A percentile compares a stretch with the other conserved stretches of the same genome.
Evolutionary conservation across 768 basidiomycete species (phyloP).

Genomic region (Tremella fuciformis): DNA sequence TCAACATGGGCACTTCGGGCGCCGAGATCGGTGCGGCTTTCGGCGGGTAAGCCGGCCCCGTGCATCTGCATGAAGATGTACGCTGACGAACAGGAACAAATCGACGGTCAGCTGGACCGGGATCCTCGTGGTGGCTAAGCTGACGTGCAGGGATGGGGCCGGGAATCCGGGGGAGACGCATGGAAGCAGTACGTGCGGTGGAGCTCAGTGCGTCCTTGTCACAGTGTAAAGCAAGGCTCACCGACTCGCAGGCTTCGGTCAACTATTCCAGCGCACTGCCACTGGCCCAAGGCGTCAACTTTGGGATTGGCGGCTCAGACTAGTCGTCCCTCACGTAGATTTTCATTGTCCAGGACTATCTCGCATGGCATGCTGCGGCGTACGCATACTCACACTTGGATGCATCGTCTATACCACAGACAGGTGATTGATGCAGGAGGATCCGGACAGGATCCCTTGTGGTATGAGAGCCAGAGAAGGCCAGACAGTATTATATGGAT

Average conservation of each 20-base stretch:
- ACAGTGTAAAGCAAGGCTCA: background rate
- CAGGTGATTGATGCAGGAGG: no score
- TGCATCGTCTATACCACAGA: no score
- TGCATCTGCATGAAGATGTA: background rate
- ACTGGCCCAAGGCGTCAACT: constrained; percentile 88
- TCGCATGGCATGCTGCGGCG: background rate
- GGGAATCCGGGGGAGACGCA: constrained; percentile 96
- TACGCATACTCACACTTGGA: no score
- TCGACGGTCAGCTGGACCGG: constrained; percentile 53
- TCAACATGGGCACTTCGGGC: constrained; percentile 68
- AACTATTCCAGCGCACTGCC: constrained; percentile 88
- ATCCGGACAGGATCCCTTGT: no score
- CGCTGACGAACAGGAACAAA: constrained; percentile 60
- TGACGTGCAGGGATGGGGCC: constrained; percentile 66
- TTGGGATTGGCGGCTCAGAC: constrained; percentile 49
- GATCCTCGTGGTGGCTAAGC: constrained; percentile 68
- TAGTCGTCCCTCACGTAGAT: no score
- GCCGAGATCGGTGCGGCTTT: constrained; percentile 83
- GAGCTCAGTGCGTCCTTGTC: constrained; percentile 16
- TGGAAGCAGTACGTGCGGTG: constrained; percentile 96
- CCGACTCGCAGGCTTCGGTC: constrained; percentile 64
- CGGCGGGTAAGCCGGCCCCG: constrained; percentile 61
- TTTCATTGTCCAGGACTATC: background rate
- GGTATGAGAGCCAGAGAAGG: background rate
- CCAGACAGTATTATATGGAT: background rate